Base-by-base conservation (phyloP, 768 basidiomycete genomes). In the Neoboletus subvelutipes region DNA sequence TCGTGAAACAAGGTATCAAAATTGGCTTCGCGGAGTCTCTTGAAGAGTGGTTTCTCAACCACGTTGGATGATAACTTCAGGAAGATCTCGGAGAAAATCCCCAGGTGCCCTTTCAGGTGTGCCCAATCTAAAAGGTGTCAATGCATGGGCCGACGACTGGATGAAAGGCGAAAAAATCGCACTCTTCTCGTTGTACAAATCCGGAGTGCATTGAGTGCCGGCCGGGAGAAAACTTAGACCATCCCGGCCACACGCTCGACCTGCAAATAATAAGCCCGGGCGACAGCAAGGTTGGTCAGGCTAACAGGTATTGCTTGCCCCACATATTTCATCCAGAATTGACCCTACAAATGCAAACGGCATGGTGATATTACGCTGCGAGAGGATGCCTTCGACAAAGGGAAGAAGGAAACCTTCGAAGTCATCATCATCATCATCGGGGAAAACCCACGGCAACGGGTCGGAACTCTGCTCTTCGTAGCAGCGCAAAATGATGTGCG, bases 151-250 rank as follows among this genome's bases (percentile, higher is more conserved):
- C 7, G 18, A 31, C 3, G 2, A 33, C 4, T 13, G 18, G 15
- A 18, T n/a, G 11, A 39, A 10, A 34, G 33, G 12, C 0, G 12
- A 28, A 18, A 15, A 3, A 28, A 54, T 22, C 46, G 8, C 5
- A 62, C 62, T 62, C 9, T 50, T 62, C 11, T 62, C 54, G 31
- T 62, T 63, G 41, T 62, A 62, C 43, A 62, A 47, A 5, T 58
- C 9, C 2, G 56, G 50, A 15, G 60, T 55, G 24, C 20, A 34
- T 36, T 29, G 28, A 29, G 13, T 34, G 8, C 12, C 4, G 13
- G 15, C 18, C 1, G 40, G 9, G 28, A 49, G 12, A 39, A 11
- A 15, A 11, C 2, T 12, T 17, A 39, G 20, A 20, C 45, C 46
- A 24, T 46, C 11, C 22, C 15, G 11, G 17, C 45, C 47, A 42